A percentile compares a stretch with the other conserved stretches of the same genome.
Conservation (phyloP, 1,284 basidiomycete species). For the Peniophora sp. region DNA sequence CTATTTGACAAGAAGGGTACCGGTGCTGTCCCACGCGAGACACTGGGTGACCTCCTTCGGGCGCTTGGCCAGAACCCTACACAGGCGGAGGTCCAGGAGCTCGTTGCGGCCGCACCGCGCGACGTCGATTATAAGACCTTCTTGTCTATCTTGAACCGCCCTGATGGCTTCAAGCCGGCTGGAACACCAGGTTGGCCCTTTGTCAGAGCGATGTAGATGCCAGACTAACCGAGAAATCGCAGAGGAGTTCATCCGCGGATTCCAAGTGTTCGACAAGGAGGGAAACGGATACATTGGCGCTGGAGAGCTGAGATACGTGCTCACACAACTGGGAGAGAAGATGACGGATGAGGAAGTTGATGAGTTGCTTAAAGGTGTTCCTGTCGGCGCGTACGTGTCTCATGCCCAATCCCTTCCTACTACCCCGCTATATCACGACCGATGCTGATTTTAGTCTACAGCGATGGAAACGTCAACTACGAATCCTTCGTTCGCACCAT, state of each 20-base stretch:
- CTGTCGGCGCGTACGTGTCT: conserved; percentile 70
- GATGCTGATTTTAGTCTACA: conserved; percentile 23
- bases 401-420: neutral
- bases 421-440: neutral
- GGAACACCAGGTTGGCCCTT: conserved; percentile 68
- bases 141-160: conserved; percentile 86
- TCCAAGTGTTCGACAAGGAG: conserved; percentile 99
- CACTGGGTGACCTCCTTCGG: conserved; percentile 90
- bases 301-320: conserved; percentile 87
- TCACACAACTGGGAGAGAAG: conserved; percentile 96
- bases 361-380: conserved; percentile 92
- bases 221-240: conserved; percentile 3
- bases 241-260: conserved; percentile 99
- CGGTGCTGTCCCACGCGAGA: conserved; percentile 81
- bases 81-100: conserved; percentile 88
- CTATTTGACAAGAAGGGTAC: conserved; percentile 97
- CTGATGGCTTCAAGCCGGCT: conserved; percentile 94
- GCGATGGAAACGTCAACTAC: conserved; percentile 97
- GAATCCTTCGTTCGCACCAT: conserved; percentile 93
- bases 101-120: conserved; percentile 65
- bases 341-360: conserved; percentile 98
- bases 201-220: neutral
- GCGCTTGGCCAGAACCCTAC: conserved; percentile 98
- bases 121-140: conserved; percentile 91
- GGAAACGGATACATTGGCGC: conserved; percentile 95